These are phyloP conservation scores for Cenchrus purpureus DNA, from an alignment of 176 grass and related monocot genomes.

Conservation along the genomic window DNA sequence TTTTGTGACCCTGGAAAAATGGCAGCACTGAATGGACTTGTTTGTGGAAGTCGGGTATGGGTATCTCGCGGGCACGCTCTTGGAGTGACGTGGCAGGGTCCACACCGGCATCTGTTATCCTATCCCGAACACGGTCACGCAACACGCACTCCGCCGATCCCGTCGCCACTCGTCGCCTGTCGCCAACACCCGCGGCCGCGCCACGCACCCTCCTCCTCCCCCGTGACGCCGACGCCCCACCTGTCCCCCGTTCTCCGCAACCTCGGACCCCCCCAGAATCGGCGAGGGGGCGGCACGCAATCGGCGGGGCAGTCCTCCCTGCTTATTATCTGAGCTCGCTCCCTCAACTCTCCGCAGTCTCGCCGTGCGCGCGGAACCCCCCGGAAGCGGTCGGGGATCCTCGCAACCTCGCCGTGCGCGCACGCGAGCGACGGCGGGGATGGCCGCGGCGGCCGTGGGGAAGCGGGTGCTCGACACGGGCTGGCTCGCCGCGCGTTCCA, in stretches of 20 bases:
- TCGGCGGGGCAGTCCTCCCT: background rate
- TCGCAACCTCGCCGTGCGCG: background rate
- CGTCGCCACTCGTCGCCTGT: background rate
- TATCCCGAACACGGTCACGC: background rate
- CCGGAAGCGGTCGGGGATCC: background rate
- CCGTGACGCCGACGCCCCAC: constrained; percentile 19
- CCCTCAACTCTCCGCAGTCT: background rate
- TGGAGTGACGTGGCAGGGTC: constrained; percentile 3
- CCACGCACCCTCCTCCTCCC: background rate
- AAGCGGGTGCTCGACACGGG: constrained; percentile 84
- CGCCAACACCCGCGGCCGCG: background rate
- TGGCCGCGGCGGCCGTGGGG: constrained; percentile 39
- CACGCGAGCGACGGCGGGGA: background rate
- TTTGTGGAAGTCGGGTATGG: too few species aligned
- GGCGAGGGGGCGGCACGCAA: background rate
- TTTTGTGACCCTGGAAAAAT: too few species aligned
- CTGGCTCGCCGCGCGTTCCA: constrained; percentile 90
- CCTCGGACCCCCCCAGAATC: background rate
- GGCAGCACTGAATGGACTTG: too few species aligned
- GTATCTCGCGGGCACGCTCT: background rate
- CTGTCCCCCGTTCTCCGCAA: background rate
- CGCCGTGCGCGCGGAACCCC: background rate
- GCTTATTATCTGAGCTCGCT: background rate
- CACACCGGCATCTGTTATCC: background rate
- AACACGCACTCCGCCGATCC: constrained; percentile 1